Evolutionary conservation across 352 stramenopile genomes (phyloP).

Genomic region (Globisporangium takayamanum): DNA sequence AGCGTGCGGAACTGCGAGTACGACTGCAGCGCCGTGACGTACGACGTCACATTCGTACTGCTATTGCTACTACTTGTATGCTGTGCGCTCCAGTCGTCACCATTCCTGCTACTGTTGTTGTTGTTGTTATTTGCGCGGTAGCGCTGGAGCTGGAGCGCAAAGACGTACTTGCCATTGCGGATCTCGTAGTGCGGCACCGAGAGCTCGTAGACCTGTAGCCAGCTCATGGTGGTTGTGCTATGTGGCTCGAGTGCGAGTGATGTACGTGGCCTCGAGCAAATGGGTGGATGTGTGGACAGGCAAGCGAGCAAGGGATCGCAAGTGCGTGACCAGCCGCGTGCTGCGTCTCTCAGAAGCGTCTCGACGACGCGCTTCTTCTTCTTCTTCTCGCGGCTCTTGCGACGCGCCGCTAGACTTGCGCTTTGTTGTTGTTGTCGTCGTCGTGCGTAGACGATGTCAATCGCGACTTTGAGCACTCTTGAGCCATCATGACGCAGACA

Average conservation of each 20-base stretch:
- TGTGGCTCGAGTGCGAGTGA: background rate
- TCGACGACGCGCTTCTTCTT: too few species aligned
- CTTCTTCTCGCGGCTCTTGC: too few species aligned
- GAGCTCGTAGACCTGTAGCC: conserved; percentile 47
- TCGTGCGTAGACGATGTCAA: too few species aligned
- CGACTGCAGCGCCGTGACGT: conserved; percentile 30
- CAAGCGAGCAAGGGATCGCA: too few species aligned
- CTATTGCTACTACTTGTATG: background rate
- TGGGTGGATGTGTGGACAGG: background rate
- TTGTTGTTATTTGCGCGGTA: conserved; percentile 20
- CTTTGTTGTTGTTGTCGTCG: too few species aligned
- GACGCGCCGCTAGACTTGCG: too few species aligned
- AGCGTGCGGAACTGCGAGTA: conserved; percentile 59
- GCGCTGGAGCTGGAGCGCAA: conserved; percentile 35
- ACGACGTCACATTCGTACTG: conserved; percentile 4
- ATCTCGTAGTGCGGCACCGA: conserved; percentile 36
- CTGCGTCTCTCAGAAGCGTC: background rate
- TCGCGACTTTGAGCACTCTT: too few species aligned
- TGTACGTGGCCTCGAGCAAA: background rate
- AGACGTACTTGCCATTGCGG: conserved; percentile 35
- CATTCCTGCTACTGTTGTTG: conserved; percentile 9
- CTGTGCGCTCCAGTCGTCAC: conserved; percentile 13
- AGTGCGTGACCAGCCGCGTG: too few species aligned
- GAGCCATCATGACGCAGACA: too few species aligned
- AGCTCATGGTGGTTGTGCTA: conserved; percentile 29